A percentile compares a stretch with the other conserved stretches of the same genome.
phyloP scores from a whole-genome alignment of 306 rosid genomes.

The Vigna angularis region DNA sequence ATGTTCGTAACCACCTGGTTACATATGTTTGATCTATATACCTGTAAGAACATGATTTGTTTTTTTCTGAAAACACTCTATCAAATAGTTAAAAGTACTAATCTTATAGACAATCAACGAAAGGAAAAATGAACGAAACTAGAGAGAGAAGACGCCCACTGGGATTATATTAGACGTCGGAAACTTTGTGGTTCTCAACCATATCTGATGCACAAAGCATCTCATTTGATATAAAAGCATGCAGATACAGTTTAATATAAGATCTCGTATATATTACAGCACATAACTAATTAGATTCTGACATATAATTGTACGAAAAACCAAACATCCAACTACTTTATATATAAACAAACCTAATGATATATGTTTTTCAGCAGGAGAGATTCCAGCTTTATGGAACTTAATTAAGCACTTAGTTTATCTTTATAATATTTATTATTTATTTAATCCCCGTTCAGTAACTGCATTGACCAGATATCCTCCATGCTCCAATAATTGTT shows the following conservation, averaged over 20 bases:
- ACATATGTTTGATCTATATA: background rate
- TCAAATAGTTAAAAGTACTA: background rate
- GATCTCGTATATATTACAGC: slow-evolving; percentile 46
- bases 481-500: slow-evolving; percentile 75
- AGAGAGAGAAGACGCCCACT: background rate
- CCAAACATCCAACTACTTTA: slow-evolving; percentile 35
- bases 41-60: background rate
- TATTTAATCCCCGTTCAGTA: slow-evolving; percentile 56
- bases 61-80: background rate
- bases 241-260: slow-evolving; percentile 35
- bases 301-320: slow-evolving; percentile 24
- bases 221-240: slow-evolving; percentile 25
- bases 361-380: background rate
- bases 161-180: background rate
- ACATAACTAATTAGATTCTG: slow-evolving; percentile 29
- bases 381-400: background rate
- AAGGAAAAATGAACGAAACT: background rate
- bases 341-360: slow-evolving; percentile 49
- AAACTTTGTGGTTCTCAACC: slow-evolving; percentile 21
- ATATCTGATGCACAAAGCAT: background rate
- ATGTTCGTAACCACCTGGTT: background rate
- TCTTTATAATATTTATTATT: background rate
- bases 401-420: slow-evolving; percentile 21
- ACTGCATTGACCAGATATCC: slow-evolving; percentile 85
- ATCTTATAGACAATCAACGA: background rate